Conservation (phyloP, 306 rosid genomes). For the Quercus berberidifolia region DNA sequence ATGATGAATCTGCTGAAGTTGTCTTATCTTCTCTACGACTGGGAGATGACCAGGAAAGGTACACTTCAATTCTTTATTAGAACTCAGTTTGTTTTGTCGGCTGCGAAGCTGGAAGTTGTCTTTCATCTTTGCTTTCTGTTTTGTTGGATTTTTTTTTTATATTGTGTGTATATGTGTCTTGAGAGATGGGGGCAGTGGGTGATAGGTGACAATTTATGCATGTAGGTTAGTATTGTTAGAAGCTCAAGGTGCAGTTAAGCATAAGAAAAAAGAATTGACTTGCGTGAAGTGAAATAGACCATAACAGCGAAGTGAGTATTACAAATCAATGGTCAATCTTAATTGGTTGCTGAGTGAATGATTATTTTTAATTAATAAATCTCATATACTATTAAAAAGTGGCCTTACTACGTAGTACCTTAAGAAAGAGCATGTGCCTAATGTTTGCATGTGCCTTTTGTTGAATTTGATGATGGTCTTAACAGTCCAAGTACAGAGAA, state of each 20-base stretch:
- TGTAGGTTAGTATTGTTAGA: neutral
- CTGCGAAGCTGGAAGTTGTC: no score
- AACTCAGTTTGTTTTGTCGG: neutral
- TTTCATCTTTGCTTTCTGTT: neutral
- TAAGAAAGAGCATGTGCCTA: neutral
- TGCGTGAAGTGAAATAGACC: no score
- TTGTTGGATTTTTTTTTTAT: neutral
- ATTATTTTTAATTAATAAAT: neutral
- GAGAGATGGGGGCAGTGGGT: neutral
- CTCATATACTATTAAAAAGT: neutral
- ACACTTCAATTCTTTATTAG: conserved; percentile 8
- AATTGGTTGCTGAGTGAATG: neutral
- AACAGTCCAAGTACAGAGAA: neutral
- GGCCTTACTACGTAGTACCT: neutral
- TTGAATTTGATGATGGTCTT: neutral
- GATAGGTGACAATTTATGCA: neutral
- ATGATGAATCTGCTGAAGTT: conserved; percentile 99
- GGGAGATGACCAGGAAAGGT: conserved; percentile 99
- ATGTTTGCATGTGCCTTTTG: neutral
- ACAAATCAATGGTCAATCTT: neutral
- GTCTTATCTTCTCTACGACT: conserved; percentile 90
- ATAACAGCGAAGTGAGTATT: neutral
- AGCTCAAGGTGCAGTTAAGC: neutral
- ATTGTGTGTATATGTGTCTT: neutral
- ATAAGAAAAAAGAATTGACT: neutral